Evolutionary conservation across 345 rosid genomes (phyloP), one percentile per base, ranked within the genome.

Genomic region (Anacardium occidentale): DNA sequence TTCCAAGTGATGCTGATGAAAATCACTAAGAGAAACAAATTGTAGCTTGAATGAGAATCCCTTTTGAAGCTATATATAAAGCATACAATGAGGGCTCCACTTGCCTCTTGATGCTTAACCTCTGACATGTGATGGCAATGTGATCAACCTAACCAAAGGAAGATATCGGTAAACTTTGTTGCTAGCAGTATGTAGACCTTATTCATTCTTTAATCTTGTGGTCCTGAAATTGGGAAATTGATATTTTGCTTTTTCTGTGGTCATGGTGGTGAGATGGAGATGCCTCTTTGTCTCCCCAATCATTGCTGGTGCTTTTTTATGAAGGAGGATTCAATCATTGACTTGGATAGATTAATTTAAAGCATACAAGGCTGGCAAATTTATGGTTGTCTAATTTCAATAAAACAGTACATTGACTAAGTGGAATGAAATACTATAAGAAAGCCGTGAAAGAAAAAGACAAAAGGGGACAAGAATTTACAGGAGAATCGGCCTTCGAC

Each of bases 341-440:
- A 37, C 40, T 25, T 42, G 14, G n/a, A 24, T 55, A 34, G 29
- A 70, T 76, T 67, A 72, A 74, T 68, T 76, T 58, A 56, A 78
- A 68, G 77, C 83, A 80, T 17, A 55, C 57, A 80, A 82, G 81
- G 83, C 87, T 83, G 91, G 83, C 91, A 70, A 68, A 22, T 66
- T 52, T 32, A 51, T 56, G 62, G 25, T 72, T 75, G 71, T 66
- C 79, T 70, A 65, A 62, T 77, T 66, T 65, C 45, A 11, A 34
- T 51, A 25, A 59, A 37, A 37, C 42, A 37, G 42, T 37, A 6
- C 70, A 40, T 68, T 73, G 76, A 77, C 68, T 68, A 47, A n/a
- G 47, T 42, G 2, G 62, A 44, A 15, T 12, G 29, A 59, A 52
- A 20, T 13, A 24, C 10, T 18, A 3, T 2, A 62, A 58, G 61